Conservation (phyloP, 2,329 filamentous ascomycete species). For the Fusarium oxysporum region DNA sequence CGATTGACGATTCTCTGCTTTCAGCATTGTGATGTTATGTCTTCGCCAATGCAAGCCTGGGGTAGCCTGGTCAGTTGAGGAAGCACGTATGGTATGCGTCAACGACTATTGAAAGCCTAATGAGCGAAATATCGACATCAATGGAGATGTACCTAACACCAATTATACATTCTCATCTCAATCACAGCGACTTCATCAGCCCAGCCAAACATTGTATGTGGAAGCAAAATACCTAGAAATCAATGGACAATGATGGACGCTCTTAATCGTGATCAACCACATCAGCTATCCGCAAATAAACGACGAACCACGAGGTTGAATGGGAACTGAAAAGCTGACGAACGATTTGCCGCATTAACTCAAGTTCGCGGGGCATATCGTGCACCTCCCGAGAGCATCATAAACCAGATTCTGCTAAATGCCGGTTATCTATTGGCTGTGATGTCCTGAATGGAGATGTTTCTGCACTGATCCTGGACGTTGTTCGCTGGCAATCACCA, state of each 20-base stretch:
- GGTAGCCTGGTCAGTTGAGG: constrained; percentile 4
- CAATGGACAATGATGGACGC: constrained; percentile 2
- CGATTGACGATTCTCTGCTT: constrained; percentile 18
- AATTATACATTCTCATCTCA: not conserved
- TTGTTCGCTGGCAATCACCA: constrained; percentile 50
- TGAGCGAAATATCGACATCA: constrained; percentile 1
- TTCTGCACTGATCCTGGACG: constrained; percentile 39
- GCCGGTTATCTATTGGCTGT: constrained; percentile 34
- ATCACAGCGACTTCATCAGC: not conserved
- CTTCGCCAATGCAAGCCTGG: constrained; percentile 26
- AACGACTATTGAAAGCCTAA: not conserved
- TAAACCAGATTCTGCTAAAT: constrained; percentile 33
- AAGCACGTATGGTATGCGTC: constrained; percentile 23
- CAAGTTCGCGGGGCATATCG: constrained; percentile 37
- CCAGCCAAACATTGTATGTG: not conserved
- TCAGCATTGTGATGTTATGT: not conserved
- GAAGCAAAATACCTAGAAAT: not conserved
- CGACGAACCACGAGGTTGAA: constrained; percentile 19
- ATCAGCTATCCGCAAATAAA: constrained; percentile 13
- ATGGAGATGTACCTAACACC: not conserved
- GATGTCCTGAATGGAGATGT: constrained; percentile 21
- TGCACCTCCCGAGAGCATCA: constrained; percentile 40
- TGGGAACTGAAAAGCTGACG: constrained; percentile 23
- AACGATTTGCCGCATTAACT: constrained; percentile 39
- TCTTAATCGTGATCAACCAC: constrained; percentile 18